Conservation (phyloP, 2,329 filamentous ascomycete species). For the Apiospora koreana region DNA sequence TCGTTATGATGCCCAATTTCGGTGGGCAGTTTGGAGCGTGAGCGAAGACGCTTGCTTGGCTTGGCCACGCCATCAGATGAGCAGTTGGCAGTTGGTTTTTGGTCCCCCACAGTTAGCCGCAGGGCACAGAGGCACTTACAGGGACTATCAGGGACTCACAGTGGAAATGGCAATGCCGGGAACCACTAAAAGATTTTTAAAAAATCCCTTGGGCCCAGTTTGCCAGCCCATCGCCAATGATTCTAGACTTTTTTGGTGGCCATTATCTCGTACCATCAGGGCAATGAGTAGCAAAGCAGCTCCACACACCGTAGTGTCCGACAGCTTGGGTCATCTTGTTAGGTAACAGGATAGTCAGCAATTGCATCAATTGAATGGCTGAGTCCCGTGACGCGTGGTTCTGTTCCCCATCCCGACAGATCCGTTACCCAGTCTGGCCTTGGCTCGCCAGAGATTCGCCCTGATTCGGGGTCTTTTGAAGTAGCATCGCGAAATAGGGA, state of each 20-base stretch:
- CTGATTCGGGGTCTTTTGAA: not conserved
- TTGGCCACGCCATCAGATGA: not conserved
- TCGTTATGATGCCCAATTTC: not conserved
- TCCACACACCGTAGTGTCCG: not conserved
- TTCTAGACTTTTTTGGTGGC: not conserved
- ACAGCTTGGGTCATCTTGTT: not conserved
- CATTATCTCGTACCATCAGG: not conserved
- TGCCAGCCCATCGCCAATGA: not conserved
- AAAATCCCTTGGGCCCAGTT: not conserved
- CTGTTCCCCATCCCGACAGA: not conserved
- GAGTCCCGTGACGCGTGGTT: not conserved
- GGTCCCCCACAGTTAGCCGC: not conserved
- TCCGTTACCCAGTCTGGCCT: not conserved
- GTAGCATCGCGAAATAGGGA: not conserved
- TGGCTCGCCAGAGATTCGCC: not conserved
- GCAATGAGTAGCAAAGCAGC: not conserved
- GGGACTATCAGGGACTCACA: too few species aligned
- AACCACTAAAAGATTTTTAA: not conserved
- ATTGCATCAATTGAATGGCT: constrained; percentile 3
- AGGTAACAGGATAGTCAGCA: not conserved
- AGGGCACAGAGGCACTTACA: not conserved
- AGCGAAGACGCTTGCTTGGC: too few species aligned
- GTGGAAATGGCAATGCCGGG: not conserved
- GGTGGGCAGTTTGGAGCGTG: not conserved
- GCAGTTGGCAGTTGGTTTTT: not conserved